Conservation (phyloP, 495 filamentous ascomycete genomes). For the Aspergillus taichungensis region DNA sequence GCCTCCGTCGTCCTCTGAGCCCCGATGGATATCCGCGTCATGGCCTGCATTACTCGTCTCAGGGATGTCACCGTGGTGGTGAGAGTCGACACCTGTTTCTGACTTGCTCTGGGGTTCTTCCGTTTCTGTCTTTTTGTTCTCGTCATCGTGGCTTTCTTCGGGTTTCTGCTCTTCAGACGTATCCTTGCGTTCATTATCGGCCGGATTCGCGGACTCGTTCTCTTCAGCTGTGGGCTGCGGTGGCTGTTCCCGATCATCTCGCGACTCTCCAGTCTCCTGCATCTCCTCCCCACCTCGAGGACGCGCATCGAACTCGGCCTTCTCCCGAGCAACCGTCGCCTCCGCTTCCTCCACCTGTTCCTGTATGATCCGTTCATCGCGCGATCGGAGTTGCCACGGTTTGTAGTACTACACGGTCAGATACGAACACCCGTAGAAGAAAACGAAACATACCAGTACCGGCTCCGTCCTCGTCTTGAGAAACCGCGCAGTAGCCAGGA, state of each 20-base stretch:
- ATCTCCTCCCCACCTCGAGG: constrained; percentile 14
- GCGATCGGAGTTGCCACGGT: constrained; percentile 66
- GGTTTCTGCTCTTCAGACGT: constrained; percentile 6
- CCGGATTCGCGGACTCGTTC: background rate
- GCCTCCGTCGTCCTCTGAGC: constrained; percentile 54
- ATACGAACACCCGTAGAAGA: background rate
- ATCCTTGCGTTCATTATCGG: constrained; percentile 13
- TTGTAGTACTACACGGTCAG: constrained; percentile 63
- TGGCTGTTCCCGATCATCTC: constrained; percentile 5
- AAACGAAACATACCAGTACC: constrained; percentile 54
- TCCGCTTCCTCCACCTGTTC: constrained; percentile 51
- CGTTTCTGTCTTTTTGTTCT: constrained; percentile 1
- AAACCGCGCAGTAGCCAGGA: constrained; percentile 65
- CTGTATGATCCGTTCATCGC: constrained; percentile 53
- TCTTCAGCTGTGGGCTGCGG: background rate
- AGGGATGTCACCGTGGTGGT: constrained; percentile 11
- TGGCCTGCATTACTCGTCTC: constrained; percentile 5
- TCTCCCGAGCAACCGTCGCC: constrained; percentile 40
- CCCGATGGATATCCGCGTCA: constrained; percentile 22
- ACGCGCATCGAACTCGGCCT: constrained; percentile 39
- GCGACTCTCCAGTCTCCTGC: constrained; percentile 1
- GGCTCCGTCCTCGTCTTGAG: constrained; percentile 67
- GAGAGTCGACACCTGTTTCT: background rate
- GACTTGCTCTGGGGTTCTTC: constrained; percentile 6
- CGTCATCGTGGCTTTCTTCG: constrained; percentile 12